A percentile compares a stretch with the other conserved stretches of the same genome.
Conservation (phyloP, 352 stramenopile genomes). For the Phytophthora sojae region DNA sequence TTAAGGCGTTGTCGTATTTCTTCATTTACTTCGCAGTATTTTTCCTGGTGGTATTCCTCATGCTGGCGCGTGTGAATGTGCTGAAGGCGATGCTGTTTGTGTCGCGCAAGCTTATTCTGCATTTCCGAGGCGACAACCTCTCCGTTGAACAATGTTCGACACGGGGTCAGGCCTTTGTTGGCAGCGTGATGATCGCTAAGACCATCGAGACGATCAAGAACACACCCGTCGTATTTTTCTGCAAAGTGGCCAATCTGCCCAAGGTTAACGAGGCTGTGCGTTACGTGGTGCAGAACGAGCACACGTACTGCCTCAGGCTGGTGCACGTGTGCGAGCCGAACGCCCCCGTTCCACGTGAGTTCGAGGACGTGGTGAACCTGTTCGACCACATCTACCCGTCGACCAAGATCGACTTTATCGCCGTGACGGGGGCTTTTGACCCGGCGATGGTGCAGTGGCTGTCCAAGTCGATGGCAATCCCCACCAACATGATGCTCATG, state of each 20-base stretch:
- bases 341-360: constrained; percentile 39
- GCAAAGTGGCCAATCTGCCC: constrained; percentile 88
- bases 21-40: constrained; percentile 65
- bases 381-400: constrained; percentile 93
- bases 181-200: constrained; percentile 71
- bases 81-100: constrained; percentile 60
- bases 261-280: constrained; percentile 92
- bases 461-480: constrained; percentile 66
- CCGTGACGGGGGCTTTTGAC: constrained; percentile 77
- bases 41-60: constrained; percentile 54
- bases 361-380: constrained; percentile 66
- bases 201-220: constrained; percentile 80
- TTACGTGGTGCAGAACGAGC: constrained; percentile 90
- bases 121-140: constrained; percentile 20
- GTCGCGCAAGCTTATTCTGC: constrained; percentile 47
- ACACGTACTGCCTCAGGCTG: constrained; percentile 89
- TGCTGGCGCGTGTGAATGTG: constrained; percentile 68
- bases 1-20: constrained; percentile 56
- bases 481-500: constrained; percentile 93
- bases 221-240: constrained; percentile 92
- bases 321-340: constrained; percentile 69
- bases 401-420: constrained; percentile 90
- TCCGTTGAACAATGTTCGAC: constrained; percentile 35
- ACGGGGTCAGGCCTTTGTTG: constrained; percentile 37
- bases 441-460: constrained; percentile 87